Conservation (phyloP, 306 rosid genomes). For the Aeschynomene evenia region DNA sequence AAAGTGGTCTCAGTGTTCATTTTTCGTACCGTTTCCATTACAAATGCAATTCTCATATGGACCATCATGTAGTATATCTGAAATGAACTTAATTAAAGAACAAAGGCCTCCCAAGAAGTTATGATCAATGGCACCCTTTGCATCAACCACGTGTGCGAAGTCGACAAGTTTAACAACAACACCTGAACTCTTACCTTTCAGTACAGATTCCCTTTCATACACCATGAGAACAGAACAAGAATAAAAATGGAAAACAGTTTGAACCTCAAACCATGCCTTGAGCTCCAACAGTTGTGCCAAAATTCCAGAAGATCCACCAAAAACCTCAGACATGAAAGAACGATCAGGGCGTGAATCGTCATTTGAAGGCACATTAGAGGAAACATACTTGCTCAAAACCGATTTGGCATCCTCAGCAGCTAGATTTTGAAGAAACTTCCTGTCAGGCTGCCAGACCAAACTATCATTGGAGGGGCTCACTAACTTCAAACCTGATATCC, state of each 20-base stretch:
- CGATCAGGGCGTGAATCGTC: conserved; percentile 43
- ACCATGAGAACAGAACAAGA: conserved; percentile 66
- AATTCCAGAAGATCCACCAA: conserved; percentile 48
- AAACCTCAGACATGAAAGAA: conserved; percentile 47
- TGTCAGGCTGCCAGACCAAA: conserved; percentile 56
- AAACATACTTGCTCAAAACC: conserved; percentile 60
- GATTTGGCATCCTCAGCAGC: conserved; percentile 32
- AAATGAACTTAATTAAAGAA: conserved; percentile 69
- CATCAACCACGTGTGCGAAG: conserved; percentile 73
- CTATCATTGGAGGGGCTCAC: conserved; percentile 33
- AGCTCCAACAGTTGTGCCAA: conserved; percentile 61
- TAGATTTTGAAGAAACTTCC: conserved; percentile 28
- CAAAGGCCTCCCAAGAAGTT: conserved; percentile 94
- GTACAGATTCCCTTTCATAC: conserved; percentile 49
- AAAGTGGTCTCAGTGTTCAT: background rate
- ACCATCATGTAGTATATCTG: conserved; percentile 42
- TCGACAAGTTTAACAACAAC: conserved; percentile 65
- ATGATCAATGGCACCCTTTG: conserved; percentile 73
- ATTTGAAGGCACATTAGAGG: conserved; percentile 41
- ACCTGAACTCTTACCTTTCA: conserved; percentile 29
- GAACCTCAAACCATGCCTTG: conserved; percentile 85
- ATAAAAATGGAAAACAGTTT: conserved; percentile 67
- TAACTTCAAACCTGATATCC: conserved; percentile 69
- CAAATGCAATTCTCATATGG: background rate
- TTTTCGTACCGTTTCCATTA: background rate